Evolutionary conservation across 202 grass and related monocot species (phyloP), one percentile per base, ranked within the genome.

Genomic region (Hordeum pubiflorum): DNA sequence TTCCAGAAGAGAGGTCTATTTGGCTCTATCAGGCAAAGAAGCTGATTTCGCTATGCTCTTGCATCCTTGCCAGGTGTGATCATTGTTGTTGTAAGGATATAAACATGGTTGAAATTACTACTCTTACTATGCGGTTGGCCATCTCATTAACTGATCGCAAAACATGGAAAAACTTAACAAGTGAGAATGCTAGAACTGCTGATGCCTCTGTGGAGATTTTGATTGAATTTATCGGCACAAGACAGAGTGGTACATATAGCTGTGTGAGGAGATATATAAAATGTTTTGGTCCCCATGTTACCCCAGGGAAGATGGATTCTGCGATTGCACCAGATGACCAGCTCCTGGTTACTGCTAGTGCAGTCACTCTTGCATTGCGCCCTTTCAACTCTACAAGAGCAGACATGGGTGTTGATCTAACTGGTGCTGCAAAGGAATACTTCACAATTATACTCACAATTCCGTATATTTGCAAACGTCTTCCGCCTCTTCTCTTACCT

Each of bases 21-120:
- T 97, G 95, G 95, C 86, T 89, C 66, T 94, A 93, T 85, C 95
- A 97, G 80, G 56, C 92, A 73, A 90, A 93, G 74, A 92, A 33
- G 69, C 64, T 97, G 61, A 77, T 97, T 88, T 94, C 92, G 52
- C 90, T 97, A 24, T 97, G 95, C 76, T 91, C 80, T 79, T 81
- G 83, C 63, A 88, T 97, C 79, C 86, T 97, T 86, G 83, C 90
- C 14, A 76, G 84, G 69, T 94, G 92, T 62, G 83, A 92, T 57
- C 79, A 82, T 79, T 89, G 86, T 66, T 83, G 44, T 76, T 74
- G 63, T 64, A 80, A 84, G 84, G 83, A 80, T 83, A 86, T 38
- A 86, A 78, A 66, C 66, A 88, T 86, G 75, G 69, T 89, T 88
- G 62, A 87, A 60, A 78, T 93, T 73, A 87, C 88, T 80, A 61